Percentiles rank a stretch among this genome's conserved stretches.
These are phyloP conservation scores for Magnolia changhungtana DNA, from an alignment of 164 flowering plant genomes.

Conservation along the genomic window DNA sequence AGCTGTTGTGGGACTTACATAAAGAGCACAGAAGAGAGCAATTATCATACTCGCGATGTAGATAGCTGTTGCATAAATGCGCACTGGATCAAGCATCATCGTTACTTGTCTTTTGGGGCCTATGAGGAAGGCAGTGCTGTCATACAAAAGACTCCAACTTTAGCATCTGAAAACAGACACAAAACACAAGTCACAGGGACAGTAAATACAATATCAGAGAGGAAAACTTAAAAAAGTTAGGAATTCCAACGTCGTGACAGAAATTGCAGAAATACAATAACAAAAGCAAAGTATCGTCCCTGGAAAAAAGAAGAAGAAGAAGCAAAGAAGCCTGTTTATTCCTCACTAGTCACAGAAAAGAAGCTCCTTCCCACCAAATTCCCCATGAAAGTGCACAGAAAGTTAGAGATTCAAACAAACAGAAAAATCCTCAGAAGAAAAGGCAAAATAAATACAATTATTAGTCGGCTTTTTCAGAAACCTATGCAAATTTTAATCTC, in stretches of 20 bases:
- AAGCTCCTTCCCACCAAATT: background rate
- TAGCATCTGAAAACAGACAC: constrained; percentile 27
- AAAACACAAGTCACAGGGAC: constrained; percentile 10
- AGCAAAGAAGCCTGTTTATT: background rate
- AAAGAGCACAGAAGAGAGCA: constrained; percentile 84
- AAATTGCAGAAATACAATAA: too few species aligned
- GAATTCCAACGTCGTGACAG: too few species aligned
- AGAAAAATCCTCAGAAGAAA: background rate
- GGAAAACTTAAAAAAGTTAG: background rate
- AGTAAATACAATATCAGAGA: background rate
- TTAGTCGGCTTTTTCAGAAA: too few species aligned
- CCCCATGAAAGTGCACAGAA: background rate
- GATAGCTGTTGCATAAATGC: constrained; percentile 84
- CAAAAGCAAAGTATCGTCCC: background rate
- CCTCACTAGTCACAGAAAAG: background rate
- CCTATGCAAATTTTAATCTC: too few species aligned
- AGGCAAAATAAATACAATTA: too few species aligned
- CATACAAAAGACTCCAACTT: constrained; percentile 50
- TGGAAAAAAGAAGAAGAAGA: background rate
- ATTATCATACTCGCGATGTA: constrained; percentile 75
- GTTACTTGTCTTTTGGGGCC: constrained; percentile 87
- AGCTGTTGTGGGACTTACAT: constrained; percentile 47
- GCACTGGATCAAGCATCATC: constrained; percentile 98
- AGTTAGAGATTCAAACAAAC: background rate
- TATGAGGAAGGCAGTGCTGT: constrained; percentile 96